Evolutionary conservation across 75 land plant genomes (phyloP).

Genomic region (Pseudotsuga menziesii): DNA sequence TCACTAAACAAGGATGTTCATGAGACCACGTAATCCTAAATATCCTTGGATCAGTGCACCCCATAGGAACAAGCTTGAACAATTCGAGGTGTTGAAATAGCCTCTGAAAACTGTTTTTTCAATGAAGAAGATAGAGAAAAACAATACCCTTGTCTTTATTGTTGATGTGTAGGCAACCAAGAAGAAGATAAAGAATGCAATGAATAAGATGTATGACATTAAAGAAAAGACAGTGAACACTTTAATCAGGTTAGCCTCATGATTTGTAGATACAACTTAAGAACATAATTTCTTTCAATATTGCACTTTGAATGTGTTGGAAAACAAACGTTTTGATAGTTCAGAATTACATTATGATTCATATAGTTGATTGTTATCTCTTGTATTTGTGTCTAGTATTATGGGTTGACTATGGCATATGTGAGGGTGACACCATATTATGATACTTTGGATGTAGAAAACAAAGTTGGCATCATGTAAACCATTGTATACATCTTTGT

Average conservation of each 20-base stretch:
- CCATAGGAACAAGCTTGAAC: conserved; percentile 51
- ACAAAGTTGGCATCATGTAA: conserved; percentile 64
- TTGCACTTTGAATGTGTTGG: background rate
- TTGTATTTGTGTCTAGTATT: conserved; percentile 20
- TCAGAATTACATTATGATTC: background rate
- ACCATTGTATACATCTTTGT: background rate
- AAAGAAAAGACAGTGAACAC: conserved; percentile 61
- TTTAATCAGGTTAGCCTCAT: conserved; percentile 37
- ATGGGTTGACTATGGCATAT: conserved; percentile 42
- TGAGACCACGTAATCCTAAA: conserved; percentile 34
- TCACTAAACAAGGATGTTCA: conserved; percentile 48
- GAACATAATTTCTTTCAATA: background rate
- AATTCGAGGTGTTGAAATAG: conserved; percentile 48
- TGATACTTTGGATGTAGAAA: conserved; percentile 62
- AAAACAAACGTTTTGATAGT: background rate
- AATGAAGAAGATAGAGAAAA: conserved; percentile 59
- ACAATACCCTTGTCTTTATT: conserved; percentile 55
- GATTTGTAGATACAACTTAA: background rate
- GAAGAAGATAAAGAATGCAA: conserved; percentile 49
- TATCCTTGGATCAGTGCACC: conserved; percentile 52
- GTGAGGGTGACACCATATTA: conserved; percentile 48
- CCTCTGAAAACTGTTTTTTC: conserved; percentile 54
- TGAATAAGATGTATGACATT: conserved; percentile 57
- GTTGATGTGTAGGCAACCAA: conserved; percentile 55
- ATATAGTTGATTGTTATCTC: background rate